Evolutionary conservation across 345 rosid species (phyloP), one percentile per base, ranked within the genome.

Genomic region (Syzygium grande): DNA sequence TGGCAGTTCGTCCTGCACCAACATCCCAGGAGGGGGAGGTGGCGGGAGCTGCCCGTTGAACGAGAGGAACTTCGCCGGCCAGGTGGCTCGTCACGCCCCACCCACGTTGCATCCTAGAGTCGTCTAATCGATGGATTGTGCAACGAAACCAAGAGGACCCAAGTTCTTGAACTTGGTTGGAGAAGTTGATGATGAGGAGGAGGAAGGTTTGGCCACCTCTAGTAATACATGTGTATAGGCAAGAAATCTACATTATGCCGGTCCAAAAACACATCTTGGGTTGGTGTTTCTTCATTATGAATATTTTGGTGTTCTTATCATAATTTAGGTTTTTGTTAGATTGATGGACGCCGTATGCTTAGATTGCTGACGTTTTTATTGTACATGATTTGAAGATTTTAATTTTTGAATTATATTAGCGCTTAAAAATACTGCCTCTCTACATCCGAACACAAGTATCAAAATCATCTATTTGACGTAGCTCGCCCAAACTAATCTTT

Each of bases 61-160:
- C 87, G 87, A 30, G 87, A 59, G 91, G 93, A 88, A 90, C 91
- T 88, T 88, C 88, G 15, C 77, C 7, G 53, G 89, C 9, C 51
- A 15, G 54, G 49, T 41, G 21, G 83, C 83, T 73, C 83, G 13
- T 41, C 83, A 10, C 49, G 14, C 46, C 27, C 83, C 83, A 21
- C 49, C 49, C 22, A 27, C 10, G 83, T 19, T 73, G 83, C 83
- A 10, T 21, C 49, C 83, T 73, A 10, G 27, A 10, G 49, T 19
- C 83, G 25, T 38, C 83, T 25, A 51, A 61, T 55, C 84, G 68
- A 65, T 51, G 83, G 49, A 19, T 38, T 38, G 83, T 10, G 49
- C 11, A 5, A 22, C 4, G 43, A 73, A 73, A 38, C 43, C 43
- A 21, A 73, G 83, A 19, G 83, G 83, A 43, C 49, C 49, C 27